phyloP scores from a whole-genome alignment of 176 grass and related monocot genomes.

The Chloris gayana region DNA sequence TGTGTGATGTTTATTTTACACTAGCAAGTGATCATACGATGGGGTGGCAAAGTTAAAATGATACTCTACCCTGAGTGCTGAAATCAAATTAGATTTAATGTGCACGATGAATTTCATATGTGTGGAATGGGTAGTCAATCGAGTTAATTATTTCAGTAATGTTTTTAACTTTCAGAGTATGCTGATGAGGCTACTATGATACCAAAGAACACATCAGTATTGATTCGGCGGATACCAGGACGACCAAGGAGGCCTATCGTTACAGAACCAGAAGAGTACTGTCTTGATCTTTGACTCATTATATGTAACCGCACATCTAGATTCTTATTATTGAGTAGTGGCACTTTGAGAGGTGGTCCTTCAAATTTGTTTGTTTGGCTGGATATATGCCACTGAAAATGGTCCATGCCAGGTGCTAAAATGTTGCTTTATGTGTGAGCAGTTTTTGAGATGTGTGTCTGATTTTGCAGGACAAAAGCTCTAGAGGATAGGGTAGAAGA shows the following conservation, averaged over 20 bases:
- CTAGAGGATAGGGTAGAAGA: conserved; percentile 65
- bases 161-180: conserved; percentile 86
- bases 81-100: background rate
- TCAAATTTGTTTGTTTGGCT: conserved; percentile 31
- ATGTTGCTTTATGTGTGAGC: background rate
- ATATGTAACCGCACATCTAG: conserved; percentile 24
- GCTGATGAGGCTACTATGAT: conserved; percentile 91
- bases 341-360: background rate
- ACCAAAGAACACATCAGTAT: conserved; percentile 96
- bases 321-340: conserved; percentile 34
- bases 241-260: conserved; percentile 79
- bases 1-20: conserved; percentile 16
- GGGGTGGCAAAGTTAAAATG: conserved; percentile 8
- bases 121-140: conserved; percentile 25
- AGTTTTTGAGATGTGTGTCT: conserved; percentile 30
- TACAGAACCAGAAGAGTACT: conserved; percentile 82
- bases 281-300: conserved; percentile 58
- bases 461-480: conserved; percentile 74
- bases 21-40: background rate
- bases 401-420: conserved; percentile 18
- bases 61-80: conserved; percentile 7
- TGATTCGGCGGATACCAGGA: conserved; percentile 96
- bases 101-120: conserved; percentile 8
- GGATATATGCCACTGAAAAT: conserved; percentile 28
- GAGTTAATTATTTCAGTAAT: conserved; percentile 46